Percentiles rank a stretch among this genome's conserved stretches.
These are phyloP conservation scores for Trichosporon sp. DNA, from an alignment of 1,284 basidiomycete species.

Conservation along the genomic window DNA sequence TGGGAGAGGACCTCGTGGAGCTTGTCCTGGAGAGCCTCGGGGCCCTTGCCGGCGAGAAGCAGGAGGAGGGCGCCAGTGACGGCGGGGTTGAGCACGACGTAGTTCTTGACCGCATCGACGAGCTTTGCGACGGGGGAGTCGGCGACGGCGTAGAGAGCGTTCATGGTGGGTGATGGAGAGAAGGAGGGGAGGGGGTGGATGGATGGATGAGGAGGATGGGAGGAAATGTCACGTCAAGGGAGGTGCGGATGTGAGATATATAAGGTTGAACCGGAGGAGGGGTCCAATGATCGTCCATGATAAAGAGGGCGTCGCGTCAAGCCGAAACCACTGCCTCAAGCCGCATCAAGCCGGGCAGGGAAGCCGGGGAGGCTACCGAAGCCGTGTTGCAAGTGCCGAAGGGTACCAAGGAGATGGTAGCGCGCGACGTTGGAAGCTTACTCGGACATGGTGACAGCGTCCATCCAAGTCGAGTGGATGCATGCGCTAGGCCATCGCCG, in stretches of 20 bases:
- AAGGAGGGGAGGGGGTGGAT: background rate
- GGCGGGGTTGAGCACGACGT: slow-evolving; percentile 19
- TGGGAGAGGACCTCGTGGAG: slow-evolving; percentile 9
- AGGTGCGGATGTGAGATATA: background rate
- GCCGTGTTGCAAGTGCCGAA: background rate
- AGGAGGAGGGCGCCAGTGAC: slow-evolving; percentile 19
- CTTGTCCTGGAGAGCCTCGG: background rate
- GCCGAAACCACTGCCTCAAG: background rate
- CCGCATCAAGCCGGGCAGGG: too few species aligned
- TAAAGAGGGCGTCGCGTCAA: background rate
- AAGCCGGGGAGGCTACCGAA: background rate
- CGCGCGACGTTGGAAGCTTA: background rate
- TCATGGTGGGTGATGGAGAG: slow-evolving; percentile 17
- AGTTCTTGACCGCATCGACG: background rate
- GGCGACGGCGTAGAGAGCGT: slow-evolving; percentile 16
- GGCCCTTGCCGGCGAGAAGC: slow-evolving; percentile 5
- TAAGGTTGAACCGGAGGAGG: background rate
- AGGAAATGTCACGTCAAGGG: background rate
- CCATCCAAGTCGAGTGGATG: too few species aligned
- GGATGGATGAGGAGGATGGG: background rate
- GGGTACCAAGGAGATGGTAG: background rate
- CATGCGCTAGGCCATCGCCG: background rate
- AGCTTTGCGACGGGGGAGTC: slow-evolving; percentile 20
- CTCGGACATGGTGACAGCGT: background rate
- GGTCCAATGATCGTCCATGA: slow-evolving; percentile 2